Conservation (phyloP, 257 asterid species). For the Vinca minor region DNA sequence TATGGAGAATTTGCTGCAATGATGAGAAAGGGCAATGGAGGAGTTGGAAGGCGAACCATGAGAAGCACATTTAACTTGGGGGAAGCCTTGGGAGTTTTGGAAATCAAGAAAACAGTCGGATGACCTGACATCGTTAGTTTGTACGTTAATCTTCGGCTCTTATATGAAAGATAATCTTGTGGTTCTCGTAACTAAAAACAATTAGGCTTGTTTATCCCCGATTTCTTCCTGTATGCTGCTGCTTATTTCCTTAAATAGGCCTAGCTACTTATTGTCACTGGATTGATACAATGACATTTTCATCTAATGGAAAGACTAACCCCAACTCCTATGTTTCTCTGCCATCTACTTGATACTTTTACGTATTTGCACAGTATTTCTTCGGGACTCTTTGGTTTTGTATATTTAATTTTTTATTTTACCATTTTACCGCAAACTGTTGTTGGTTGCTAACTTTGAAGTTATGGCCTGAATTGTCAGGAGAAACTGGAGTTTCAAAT, state of each 20-base stretch:
- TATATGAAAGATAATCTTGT: not conserved
- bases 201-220: not conserved
- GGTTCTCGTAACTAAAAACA: not conserved
- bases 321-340: not conserved
- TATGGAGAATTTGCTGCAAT: conserved; percentile 41
- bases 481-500: not conserved
- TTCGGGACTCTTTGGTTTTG: not conserved
- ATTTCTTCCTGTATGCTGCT: not conserved
- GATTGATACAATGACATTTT: not conserved
- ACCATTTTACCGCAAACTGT: not conserved
- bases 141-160: not conserved
- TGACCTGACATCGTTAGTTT: not conserved
- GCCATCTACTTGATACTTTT: not conserved
- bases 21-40: conserved; percentile 43
- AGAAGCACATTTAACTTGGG: conserved; percentile 31
- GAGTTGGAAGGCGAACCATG: conserved; percentile 41
- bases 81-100: conserved; percentile 30
- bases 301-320: conserved; percentile 4
- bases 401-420: no score
- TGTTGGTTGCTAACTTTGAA: no score
- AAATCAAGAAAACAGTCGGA: conserved; percentile 6
- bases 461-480: not conserved
- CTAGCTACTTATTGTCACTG: not conserved
- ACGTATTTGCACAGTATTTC: not conserved
- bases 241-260: not conserved